Percentiles rank a stretch among this genome's conserved stretches.
These are phyloP conservation scores for Podosphaera fusca DNA, from an alignment of 2,329 filamentous ascomycete species.

Conservation along the genomic window DNA sequence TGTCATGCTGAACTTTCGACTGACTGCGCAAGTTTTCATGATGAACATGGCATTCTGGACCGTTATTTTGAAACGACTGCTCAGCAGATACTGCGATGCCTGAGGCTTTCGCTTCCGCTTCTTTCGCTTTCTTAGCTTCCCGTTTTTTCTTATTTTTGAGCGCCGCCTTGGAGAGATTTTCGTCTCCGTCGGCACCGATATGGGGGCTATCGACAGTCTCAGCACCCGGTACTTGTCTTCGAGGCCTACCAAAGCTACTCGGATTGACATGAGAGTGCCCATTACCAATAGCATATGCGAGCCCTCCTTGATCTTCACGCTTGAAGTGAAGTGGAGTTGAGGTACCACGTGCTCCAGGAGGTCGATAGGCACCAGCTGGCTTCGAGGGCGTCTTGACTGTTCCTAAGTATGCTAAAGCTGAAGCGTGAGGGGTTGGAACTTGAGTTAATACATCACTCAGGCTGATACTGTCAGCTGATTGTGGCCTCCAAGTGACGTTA, in stretches of 20 bases:
- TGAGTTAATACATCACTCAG: constrained; percentile 49
- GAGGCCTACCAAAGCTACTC: constrained; percentile 56
- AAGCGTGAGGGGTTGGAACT: constrained; percentile 57
- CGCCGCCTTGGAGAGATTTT: constrained; percentile 59
- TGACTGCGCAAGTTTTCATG: constrained; percentile 30
- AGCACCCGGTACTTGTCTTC: constrained; percentile 69
- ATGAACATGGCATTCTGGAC: constrained; percentile 23
- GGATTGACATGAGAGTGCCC: constrained; percentile 39
- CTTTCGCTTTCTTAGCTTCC: constrained; percentile 74
- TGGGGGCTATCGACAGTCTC: constrained; percentile 44
- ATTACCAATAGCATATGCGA: constrained; percentile 61
- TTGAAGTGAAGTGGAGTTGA: constrained; percentile 86
- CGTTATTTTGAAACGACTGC: constrained; percentile 5
- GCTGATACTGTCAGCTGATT: constrained; percentile 33
- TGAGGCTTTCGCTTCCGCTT: constrained; percentile 38
- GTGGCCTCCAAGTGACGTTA: constrained; percentile 70
- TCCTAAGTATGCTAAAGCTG: constrained; percentile 58
- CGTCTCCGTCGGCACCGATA: constrained; percentile 30
- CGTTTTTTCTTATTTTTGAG: constrained; percentile 98
- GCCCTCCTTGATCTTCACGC: constrained; percentile 88
- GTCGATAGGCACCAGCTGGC: constrained; percentile 88
- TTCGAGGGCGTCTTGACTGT: constrained; percentile 89
- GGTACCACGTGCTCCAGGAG: constrained; percentile 75
- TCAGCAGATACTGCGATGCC: constrained; percentile 14
- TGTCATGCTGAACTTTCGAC: constrained; percentile 22